phyloP scores from a whole-genome alignment of 192 early-diverging fungal genomes.

The Backusella mclennaniae region DNA sequence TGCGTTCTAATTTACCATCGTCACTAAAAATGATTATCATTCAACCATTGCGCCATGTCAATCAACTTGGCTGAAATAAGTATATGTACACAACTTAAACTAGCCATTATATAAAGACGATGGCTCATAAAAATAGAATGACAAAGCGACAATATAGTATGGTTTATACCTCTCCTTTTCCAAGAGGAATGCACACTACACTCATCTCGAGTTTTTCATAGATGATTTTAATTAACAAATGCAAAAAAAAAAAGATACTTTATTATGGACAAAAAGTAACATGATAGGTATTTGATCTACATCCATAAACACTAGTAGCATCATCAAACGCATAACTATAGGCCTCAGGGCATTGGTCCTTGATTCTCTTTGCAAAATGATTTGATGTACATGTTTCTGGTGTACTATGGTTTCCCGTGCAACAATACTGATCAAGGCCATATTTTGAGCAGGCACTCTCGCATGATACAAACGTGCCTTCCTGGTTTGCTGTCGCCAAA shows the following conservation, averaged over 20 bases:
- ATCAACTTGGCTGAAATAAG: not conserved
- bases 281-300: constrained; percentile 16
- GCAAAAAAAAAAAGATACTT: not conserved
- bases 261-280: constrained; percentile 28
- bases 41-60: not conserved
- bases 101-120: not conserved
- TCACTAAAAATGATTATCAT: not conserved
- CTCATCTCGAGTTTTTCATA: not conserved
- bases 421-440: constrained; percentile 24
- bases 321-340: constrained; percentile 36
- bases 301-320: constrained; percentile 26
- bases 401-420: constrained; percentile 23
- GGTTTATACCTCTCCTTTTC: not conserved
- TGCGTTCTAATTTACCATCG: not conserved
- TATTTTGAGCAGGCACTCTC: constrained; percentile 34
- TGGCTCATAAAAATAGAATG: not conserved
- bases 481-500: not conserved
- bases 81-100: not conserved
- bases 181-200: not conserved
- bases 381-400: constrained; percentile 22
- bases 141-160: not conserved
- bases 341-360: constrained; percentile 22
- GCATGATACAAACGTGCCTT: constrained; percentile 18
- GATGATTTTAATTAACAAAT: not conserved
- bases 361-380: constrained; percentile 27